Conservation (phyloP, 208 protist genomes). For the Acanthamoeba culbertsoni region DNA sequence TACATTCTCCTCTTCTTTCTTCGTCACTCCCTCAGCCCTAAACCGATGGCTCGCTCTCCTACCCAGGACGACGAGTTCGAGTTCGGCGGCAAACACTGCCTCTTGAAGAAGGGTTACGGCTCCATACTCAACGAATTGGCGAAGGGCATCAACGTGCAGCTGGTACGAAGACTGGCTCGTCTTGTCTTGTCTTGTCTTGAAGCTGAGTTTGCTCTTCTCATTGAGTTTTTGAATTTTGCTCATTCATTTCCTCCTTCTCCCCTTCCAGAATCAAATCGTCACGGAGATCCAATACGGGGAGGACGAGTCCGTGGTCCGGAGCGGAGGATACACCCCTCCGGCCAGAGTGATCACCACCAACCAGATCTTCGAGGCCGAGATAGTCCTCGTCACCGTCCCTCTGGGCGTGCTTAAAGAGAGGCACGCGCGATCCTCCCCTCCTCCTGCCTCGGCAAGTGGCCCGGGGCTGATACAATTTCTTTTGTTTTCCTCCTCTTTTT, state of each 20-base stretch:
- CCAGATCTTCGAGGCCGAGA: constrained; percentile 10
- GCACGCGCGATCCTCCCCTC: not conserved
- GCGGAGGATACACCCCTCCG: not conserved
- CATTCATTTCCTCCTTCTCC: not conserved
- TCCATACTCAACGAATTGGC: not conserved
- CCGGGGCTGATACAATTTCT: no score
- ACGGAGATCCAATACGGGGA: constrained; percentile 8
- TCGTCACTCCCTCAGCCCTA: not conserved
- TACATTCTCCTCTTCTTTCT: no score
- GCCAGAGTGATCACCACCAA: not conserved
- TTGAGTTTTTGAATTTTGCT: not conserved
- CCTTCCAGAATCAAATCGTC: not conserved
- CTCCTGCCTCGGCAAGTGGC: not conserved
- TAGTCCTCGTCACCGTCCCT: constrained; percentile 36
- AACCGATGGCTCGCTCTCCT: not conserved
- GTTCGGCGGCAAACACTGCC: constrained; percentile 31
- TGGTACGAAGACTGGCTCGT: no score
- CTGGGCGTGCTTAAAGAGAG: constrained; percentile 52
- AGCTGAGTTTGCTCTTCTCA: not conserved
- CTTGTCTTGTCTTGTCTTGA: not conserved
- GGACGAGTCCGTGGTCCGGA: not conserved
- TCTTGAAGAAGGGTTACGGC: constrained; percentile 27
- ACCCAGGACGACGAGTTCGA: constrained; percentile 64
- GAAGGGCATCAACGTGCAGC: not conserved
- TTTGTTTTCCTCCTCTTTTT: no score